Percentiles rank a stretch among this genome's conserved stretches.
phyloP scores from a whole-genome alignment of 129 eudicot species.

The Apium graveolens region DNA sequence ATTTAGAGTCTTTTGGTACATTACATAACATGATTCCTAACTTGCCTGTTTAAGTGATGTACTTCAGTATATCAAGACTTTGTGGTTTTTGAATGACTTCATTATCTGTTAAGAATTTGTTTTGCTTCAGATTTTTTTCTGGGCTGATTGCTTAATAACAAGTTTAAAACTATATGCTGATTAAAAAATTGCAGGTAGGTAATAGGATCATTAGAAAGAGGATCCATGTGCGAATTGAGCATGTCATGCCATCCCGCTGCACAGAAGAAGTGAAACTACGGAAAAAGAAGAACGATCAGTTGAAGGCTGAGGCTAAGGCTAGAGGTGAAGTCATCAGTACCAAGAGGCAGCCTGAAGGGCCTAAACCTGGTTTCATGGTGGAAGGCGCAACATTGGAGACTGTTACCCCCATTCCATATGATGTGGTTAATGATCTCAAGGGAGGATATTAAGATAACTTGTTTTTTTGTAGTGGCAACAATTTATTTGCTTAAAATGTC shows the following conservation, averaged over 20 bases:
- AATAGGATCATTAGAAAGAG: slow-evolving; percentile 50
- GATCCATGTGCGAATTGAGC: slow-evolving; percentile 66
- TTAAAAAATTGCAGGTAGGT: slow-evolving; percentile 35
- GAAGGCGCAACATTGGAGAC: slow-evolving; percentile 58
- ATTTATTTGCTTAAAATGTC: neutral
- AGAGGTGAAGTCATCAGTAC: slow-evolving; percentile 52
- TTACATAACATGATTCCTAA: neutral
- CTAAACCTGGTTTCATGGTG: slow-evolving; percentile 63
- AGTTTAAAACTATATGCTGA: neutral
- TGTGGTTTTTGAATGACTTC: neutral
- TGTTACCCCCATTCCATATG: slow-evolving; percentile 67
- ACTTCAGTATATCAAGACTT: neutral
- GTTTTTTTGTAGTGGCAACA: neutral
- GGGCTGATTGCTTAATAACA: neutral
- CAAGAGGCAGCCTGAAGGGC: slow-evolving; percentile 59
- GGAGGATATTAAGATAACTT: slow-evolving; percentile 40
- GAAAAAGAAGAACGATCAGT: slow-evolving; percentile 43
- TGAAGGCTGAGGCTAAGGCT: slow-evolving; percentile 58
- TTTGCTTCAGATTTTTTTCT: neutral
- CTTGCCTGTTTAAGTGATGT: neutral
- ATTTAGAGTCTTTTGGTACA: neutral
- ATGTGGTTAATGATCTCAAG: slow-evolving; percentile 65
- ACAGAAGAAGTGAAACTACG: slow-evolving; percentile 43
- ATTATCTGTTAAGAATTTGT: neutral
- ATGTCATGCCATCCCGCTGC: slow-evolving; percentile 57